phyloP scores from a whole-genome alignment of 2,329 filamentous ascomycete species.

The Onygena corvina region DNA sequence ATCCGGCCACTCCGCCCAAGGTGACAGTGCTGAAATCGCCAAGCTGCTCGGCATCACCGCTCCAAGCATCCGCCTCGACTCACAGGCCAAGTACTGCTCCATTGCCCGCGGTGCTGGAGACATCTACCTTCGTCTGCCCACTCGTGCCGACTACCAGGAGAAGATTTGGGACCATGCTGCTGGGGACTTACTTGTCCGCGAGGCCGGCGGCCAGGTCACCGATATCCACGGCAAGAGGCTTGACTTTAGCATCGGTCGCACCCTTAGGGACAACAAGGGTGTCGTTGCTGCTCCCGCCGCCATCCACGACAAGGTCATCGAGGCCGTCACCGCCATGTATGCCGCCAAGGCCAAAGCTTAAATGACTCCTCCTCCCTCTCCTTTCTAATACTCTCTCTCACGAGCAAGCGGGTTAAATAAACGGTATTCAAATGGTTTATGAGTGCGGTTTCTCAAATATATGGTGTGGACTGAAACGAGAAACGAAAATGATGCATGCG shows the following conservation, averaged over 20 bases:
- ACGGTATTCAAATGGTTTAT: background rate
- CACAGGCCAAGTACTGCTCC: conserved; percentile 92
- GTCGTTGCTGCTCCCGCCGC: conserved; percentile 75
- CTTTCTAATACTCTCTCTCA: background rate
- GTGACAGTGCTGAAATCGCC: conserved; percentile 75
- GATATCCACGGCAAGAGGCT: conserved; percentile 75
- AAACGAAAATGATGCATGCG: conserved; percentile 15
- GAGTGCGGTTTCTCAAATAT: background rate
- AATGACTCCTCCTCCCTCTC: too few relatives aligned
- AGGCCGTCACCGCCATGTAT: conserved; percentile 56
- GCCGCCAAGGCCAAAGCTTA: conserved; percentile 48
- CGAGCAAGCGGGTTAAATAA: background rate
- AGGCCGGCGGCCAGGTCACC: conserved; percentile 84
- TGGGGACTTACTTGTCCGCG: conserved; percentile 83
- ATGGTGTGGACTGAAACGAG: conserved; percentile 9
- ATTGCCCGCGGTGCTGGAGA: conserved; percentile 91
- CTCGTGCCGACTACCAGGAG: conserved; percentile 79
- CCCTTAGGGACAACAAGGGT: conserved; percentile 80
- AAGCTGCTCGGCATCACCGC: conserved; percentile 73
- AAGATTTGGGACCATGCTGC: conserved; percentile 99
- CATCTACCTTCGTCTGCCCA: conserved; percentile 81
- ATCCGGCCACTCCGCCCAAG: conserved; percentile 79
- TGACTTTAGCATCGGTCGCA: conserved; percentile 78
- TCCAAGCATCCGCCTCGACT: conserved; percentile 90
- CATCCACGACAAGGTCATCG: conserved; percentile 64